Percentiles rank a stretch among this genome's conserved stretches.
phyloP scores from a whole-genome alignment of 768 basidiomycete genomes.

The Suillus brevipes region DNA sequence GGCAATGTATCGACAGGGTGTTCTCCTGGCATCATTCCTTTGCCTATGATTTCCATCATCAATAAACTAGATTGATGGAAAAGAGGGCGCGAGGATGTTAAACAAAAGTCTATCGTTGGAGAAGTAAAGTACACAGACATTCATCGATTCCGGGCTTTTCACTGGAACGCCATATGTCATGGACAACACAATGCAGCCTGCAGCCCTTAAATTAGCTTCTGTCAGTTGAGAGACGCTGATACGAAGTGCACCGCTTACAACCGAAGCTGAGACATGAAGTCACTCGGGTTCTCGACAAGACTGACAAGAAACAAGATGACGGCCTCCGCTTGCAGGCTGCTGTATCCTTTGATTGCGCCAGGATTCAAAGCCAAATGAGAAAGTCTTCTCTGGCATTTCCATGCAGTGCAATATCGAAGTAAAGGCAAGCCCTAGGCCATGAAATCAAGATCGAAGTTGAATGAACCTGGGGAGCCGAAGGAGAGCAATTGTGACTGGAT shows the following conservation, averaged over 20 bases:
- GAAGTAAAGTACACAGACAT: not conserved
- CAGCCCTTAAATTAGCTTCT: not conserved
- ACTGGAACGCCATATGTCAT: conserved; percentile 11
- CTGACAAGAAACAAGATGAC: conserved; percentile 3
- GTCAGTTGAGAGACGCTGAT: not conserved
- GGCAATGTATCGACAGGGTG: conserved; percentile 4
- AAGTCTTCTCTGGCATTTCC: conserved; percentile 10
- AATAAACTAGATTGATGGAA: conserved; percentile 5
- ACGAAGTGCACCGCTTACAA: conserved; percentile 1
- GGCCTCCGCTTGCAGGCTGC: conserved; percentile 1
- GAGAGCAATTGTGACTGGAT: conserved; percentile 73
- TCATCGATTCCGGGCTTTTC: conserved; percentile 1
- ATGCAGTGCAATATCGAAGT: conserved; percentile 10
- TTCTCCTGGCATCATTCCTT: conserved; percentile 7
- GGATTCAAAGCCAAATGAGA: conserved; percentile 5
- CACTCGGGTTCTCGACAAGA: conserved; percentile 1
- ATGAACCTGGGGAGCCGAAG: conserved; percentile 86
- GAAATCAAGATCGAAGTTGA: not conserved
- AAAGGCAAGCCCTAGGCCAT: conserved; percentile 11
- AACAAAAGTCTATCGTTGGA: not conserved
- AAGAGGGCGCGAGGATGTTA: not conserved
- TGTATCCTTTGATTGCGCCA: conserved; percentile 6
- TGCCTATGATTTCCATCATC: conserved; percentile 2
- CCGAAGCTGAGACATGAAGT: conserved; percentile 3
- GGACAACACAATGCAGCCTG: conserved; percentile 9